Percentiles rank a stretch among this genome's conserved stretches.
Evolutionary conservation across 139 green algal genomes (phyloP).

Genomic region (Choricystis sp.): DNA sequence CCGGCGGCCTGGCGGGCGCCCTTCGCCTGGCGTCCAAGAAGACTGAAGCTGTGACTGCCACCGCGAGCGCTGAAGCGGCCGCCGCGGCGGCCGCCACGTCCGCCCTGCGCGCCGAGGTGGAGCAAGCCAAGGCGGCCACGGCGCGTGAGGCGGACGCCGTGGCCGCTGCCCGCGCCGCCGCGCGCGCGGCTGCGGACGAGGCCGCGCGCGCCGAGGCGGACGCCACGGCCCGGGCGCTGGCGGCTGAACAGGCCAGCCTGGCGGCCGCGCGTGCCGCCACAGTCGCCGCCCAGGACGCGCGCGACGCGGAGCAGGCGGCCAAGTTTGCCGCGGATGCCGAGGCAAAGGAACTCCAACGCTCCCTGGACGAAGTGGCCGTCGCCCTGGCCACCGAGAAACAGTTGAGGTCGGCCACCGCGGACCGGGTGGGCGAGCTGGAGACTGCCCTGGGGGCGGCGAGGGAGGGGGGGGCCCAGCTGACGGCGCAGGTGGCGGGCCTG

Average conservation of each 20-base stretch:
- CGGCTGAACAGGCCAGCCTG: constrained; percentile 6
- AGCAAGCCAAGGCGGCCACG: not conserved
- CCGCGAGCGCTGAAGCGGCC: not conserved
- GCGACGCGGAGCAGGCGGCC: constrained; percentile 15
- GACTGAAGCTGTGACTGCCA: not conserved
- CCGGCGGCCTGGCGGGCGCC: constrained; percentile 5
- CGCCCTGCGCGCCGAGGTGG: not conserved
- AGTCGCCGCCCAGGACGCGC: constrained; percentile 2
- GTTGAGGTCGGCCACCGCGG: not conserved
- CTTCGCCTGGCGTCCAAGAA: constrained; percentile 8
- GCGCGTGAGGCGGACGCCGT: not conserved
- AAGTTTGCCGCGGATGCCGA: constrained; percentile 18
- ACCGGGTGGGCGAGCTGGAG: not conserved
- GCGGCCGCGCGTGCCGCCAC: constrained; percentile 2
- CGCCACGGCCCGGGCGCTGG: constrained; percentile 1
- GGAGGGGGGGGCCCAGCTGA: not conserved
- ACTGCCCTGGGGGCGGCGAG: not conserved
- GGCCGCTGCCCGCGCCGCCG: no score
- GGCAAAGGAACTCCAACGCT: constrained; percentile 4
- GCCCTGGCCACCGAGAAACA: not conserved
- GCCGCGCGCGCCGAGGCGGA: constrained; percentile 2
- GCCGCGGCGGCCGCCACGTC: not conserved
- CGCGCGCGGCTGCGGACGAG: constrained; percentile 2
- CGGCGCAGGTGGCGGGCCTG: not conserved
- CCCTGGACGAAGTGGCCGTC: not conserved